Conservation (phyloP, 129 eudicot genomes). For the Deinandra increscens region DNA sequence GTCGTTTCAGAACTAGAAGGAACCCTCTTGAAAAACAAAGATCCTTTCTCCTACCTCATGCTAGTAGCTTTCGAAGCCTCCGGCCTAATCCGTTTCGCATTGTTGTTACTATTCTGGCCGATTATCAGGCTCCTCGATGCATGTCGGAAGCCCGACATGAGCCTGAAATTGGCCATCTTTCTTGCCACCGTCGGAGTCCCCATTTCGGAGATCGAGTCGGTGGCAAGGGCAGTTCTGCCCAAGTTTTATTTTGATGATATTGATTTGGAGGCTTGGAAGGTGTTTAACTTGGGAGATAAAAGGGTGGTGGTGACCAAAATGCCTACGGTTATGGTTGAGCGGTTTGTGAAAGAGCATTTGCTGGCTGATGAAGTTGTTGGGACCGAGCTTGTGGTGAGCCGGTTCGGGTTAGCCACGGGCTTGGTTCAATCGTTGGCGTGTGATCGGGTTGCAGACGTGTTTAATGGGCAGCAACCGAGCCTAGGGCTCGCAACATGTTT, state of each 20-base stretch:
- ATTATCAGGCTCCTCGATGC: conserved; percentile 51
- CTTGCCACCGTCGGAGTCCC: conserved; percentile 76
- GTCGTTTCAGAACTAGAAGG: conserved; percentile 87
- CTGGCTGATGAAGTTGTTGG: conserved; percentile 79
- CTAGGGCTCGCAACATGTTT: conserved; percentile 56
- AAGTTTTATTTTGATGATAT: conserved; percentile 81
- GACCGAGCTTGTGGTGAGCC: conserved; percentile 64
- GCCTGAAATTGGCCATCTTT: conserved; percentile 62
- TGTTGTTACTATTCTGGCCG: conserved; percentile 66
- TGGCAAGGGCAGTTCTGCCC: conserved; percentile 87
- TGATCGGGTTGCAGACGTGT: conserved; percentile 37
- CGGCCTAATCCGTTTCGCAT: conserved; percentile 68
- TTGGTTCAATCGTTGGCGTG: conserved; percentile 40
- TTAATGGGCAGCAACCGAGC: conserved; percentile 46
- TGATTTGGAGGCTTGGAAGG: conserved; percentile 78
- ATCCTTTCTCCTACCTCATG: conserved; percentile 88
- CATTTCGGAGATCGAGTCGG: conserved; percentile 73
- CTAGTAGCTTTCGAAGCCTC: conserved; percentile 90
- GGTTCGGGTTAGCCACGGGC: conserved; percentile 81
- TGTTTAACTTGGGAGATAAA: conserved; percentile 55
- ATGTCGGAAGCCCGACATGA: conserved; percentile 39
- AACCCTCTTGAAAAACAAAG: conserved; percentile 58
- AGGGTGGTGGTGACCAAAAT: conserved; percentile 76
- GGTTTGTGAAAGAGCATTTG: conserved; percentile 85
- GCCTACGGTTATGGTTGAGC: conserved; percentile 83